Conservation (phyloP, 768 basidiomycete genomes). For the Mycena albidolilacea region DNA sequence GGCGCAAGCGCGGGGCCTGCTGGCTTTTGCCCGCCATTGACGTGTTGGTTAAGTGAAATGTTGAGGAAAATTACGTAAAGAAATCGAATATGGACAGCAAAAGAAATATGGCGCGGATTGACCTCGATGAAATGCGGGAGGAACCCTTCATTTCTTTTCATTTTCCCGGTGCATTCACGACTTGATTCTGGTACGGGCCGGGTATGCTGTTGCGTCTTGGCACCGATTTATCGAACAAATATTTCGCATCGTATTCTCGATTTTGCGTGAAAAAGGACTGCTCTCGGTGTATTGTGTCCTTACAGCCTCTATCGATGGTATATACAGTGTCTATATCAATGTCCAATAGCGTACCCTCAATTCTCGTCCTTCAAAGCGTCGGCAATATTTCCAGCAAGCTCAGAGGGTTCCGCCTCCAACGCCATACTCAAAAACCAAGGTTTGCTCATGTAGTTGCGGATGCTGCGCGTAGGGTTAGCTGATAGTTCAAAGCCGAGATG, state of each 20-base stretch:
- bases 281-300: conserved; percentile 16
- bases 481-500: conserved; percentile 13
- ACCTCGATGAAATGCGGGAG: too few relatives aligned
- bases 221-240: too few relatives aligned
- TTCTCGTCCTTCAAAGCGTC: conserved; percentile 47
- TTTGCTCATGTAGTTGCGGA: conserved; percentile 96
- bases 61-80: conserved; percentile 19
- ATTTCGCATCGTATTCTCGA: too few relatives aligned
- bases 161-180: too few relatives aligned
- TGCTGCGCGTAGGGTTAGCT: conserved; percentile 57
- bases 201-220: not conserved
- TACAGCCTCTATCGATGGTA: not conserved
- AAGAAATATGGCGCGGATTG: not conserved
- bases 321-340: not conserved
- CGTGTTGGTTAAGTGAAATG: conserved; percentile 26
- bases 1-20: conserved; percentile 38
- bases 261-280: not conserved
- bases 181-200: not conserved
- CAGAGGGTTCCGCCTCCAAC: conserved; percentile 67
- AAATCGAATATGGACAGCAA: not conserved
- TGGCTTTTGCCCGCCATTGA: conserved; percentile 36
- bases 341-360: conserved; percentile 14
- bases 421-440: conserved; percentile 89
- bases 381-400: conserved; percentile 66
- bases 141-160: too few relatives aligned